Percentiles rank a stretch among this genome's conserved stretches.
Evolutionary conservation across 2,329 filamentous ascomycete species (phyloP).

Genomic region (Penicillium psychrosexuale): DNA sequence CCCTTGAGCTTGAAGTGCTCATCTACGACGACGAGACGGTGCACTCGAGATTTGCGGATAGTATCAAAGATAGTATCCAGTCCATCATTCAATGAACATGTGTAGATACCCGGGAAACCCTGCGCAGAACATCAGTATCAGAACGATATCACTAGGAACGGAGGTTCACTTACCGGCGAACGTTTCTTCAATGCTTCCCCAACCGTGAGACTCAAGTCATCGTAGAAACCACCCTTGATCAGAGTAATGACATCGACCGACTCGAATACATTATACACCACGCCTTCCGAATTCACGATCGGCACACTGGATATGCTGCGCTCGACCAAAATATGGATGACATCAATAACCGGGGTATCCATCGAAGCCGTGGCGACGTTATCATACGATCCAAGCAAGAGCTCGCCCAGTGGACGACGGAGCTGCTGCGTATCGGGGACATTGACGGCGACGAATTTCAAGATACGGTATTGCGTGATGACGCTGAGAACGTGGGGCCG

Average conservation of each 20-base stretch:
- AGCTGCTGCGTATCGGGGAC: conserved; percentile 82
- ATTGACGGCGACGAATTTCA: conserved; percentile 98
- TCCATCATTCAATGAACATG: conserved; percentile 85
- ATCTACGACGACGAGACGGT: conserved; percentile 89
- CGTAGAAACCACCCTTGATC: conserved; percentile 89
- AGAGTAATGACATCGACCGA: conserved; percentile 95
- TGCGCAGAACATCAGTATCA: conserved; percentile 27
- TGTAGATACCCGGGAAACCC: conserved; percentile 96
- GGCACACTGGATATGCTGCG: conserved; percentile 93
- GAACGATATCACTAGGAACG: neutral
- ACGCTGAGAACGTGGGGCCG: conserved; percentile 93
- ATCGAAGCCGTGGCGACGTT: conserved; percentile 80
- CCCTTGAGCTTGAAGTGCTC: conserved; percentile 82
- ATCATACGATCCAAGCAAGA: conserved; percentile 79
- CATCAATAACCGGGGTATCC: conserved; percentile 87
- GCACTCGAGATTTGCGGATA: conserved; percentile 89
- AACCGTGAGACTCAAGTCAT: conserved; percentile 80
- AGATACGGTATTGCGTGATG: conserved; percentile 94
- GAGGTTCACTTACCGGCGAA: conserved; percentile 59
- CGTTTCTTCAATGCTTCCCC: conserved; percentile 86
- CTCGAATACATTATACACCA: conserved; percentile 93
- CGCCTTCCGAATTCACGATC: conserved; percentile 75
- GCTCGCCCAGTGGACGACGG: conserved; percentile 79
- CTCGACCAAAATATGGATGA: conserved; percentile 89
- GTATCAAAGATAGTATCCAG: conserved; percentile 96